Evolutionary conservation across 352 stramenopile genomes (phyloP).

Genomic region (Globisporangium viniferum): DNA sequence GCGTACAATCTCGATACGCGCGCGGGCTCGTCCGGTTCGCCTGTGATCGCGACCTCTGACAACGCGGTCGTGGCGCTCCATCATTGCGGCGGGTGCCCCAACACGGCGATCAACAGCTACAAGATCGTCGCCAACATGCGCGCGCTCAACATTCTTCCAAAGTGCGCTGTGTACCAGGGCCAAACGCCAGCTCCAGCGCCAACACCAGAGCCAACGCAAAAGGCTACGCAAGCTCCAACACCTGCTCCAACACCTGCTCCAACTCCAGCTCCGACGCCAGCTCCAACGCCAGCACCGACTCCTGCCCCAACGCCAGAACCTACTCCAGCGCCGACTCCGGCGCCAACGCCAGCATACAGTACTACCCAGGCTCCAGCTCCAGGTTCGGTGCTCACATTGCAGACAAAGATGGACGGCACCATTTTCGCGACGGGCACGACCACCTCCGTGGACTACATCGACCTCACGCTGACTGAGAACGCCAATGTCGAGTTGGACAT

Average conservation of each 20-base stretch:
- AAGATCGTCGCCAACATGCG: constrained; percentile 58
- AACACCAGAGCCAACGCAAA: constrained; percentile 10
- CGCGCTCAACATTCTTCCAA: constrained; percentile 35
- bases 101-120: constrained; percentile 68
- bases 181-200: constrained; percentile 12
- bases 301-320: constrained; percentile 14
- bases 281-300: constrained; percentile 11
- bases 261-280: constrained; percentile 17
- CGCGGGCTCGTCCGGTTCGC: constrained; percentile 67
- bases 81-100: constrained; percentile 74
- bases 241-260: constrained; percentile 14
- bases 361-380: constrained; percentile 1
- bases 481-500: constrained; percentile 58
- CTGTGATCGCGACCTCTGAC: constrained; percentile 50
- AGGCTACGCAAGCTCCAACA: constrained; percentile 17
- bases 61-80: constrained; percentile 68
- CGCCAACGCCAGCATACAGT: constrained; percentile 1
- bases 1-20: constrained; percentile 71
- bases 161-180: constrained; percentile 30
- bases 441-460: constrained; percentile 65
- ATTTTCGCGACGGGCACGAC: constrained; percentile 52
- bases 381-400: constrained; percentile 12
- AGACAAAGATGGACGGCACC: constrained; percentile 50
- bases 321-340: constrained; percentile 10
- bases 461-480: constrained; percentile 41